Evolutionary conservation across 129 eudicot species (phyloP).

Genomic region (sunflower (Helianthus annuus)): HanXRQr2.0-SUNRISE NC_035449.2:32376989-32377488

Average conservation of each 20-base stretch:
- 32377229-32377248: slow-evolving; percentile 85
- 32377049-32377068: slow-evolving; percentile 90
- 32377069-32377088: slow-evolving; percentile 98
- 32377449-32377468: slow-evolving; percentile 25
- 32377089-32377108: slow-evolving; percentile 25
- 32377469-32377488: slow-evolving; percentile 35
- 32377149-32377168: neutral
- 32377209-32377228: slow-evolving; percentile 87
- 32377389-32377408: slow-evolving; percentile 66
- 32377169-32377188: slow-evolving; percentile 61
- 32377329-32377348: neutral
- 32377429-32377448: slow-evolving; percentile 63
- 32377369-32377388: slow-evolving; percentile 54
- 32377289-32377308: slow-evolving; percentile 15
- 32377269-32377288: slow-evolving; percentile 71
- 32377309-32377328: slow-evolving; percentile 1
- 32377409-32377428: slow-evolving; percentile 73
- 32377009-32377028: too few relatives aligned
- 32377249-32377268: slow-evolving; percentile 67
- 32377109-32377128: slow-evolving; percentile 1
- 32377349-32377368: slow-evolving; percentile 46
- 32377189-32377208: slow-evolving; percentile 86
- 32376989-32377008: too few relatives aligned
- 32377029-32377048: slow-evolving; percentile 76
- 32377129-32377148: neutral